A percentile compares a stretch with the other conserved stretches of the same genome.
These are phyloP conservation scores for Cynara cardunculus DNA, from an alignment of 129 eudicot genomes.

Conservation along the genomic window DNA sequence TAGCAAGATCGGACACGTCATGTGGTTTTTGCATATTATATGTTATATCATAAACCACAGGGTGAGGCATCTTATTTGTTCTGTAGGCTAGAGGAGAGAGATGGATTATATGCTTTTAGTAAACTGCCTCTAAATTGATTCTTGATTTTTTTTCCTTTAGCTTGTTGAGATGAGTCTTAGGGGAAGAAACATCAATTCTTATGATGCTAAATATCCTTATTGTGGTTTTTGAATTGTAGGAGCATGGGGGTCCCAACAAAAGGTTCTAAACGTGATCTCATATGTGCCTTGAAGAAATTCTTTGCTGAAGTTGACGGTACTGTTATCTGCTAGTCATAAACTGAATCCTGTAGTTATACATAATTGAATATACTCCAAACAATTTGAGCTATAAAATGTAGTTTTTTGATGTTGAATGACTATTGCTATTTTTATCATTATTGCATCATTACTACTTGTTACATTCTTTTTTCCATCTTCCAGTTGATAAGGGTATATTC, in stretches of 20 bases:
- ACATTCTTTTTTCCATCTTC: background rate
- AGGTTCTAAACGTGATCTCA: constrained; percentile 67
- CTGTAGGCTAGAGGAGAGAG: too few relatives aligned
- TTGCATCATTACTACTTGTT: background rate
- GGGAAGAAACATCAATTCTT: background rate
- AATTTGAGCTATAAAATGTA: background rate
- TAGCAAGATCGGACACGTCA: too few relatives aligned
- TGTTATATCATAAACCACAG: too few relatives aligned
- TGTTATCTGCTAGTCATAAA: background rate
- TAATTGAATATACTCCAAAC: background rate
- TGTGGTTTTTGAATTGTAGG: constrained; percentile 42
- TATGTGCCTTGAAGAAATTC: constrained; percentile 45
- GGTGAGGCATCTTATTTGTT: too few relatives aligned
- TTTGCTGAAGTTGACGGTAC: constrained; percentile 47
- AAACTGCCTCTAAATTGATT: background rate
- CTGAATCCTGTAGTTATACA: background rate
- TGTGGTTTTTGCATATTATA: too few relatives aligned
- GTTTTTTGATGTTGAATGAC: background rate
- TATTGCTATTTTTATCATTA: background rate
- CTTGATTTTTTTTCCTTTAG: background rate
- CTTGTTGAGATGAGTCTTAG: background rate
- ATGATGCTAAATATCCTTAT: constrained; percentile 2
- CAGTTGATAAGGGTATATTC: background rate
- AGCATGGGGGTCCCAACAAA: constrained; percentile 55
- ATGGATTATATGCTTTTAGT: background rate